Base-by-base conservation (phyloP, 2,329 filamentous ascomycete species). In the Xylariaceae sp. region DNA sequence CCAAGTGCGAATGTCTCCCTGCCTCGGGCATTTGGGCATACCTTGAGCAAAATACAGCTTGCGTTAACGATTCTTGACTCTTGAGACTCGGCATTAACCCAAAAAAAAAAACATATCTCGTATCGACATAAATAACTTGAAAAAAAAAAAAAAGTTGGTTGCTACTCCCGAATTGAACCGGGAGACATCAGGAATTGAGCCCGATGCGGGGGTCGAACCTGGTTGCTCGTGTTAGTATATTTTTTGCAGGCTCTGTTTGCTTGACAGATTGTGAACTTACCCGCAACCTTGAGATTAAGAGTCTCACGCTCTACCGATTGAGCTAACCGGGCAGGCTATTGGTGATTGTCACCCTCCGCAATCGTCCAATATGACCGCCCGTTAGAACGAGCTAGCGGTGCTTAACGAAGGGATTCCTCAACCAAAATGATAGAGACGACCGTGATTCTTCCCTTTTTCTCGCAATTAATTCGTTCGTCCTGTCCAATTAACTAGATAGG, bases 221-320 rank as follows among this genome's bases (percentile, higher is more conserved):
- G 31, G 11, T 40, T 6, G 11, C 5, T 44, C n/a, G 11, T 40
- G 50, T 52, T 32, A 52, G 43, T 40, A 51, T 40, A 8, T 51
- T 19, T 37, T 31, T 29, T 43, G 4, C n/a, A n/a, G 6, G 27
- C 42, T 34, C 5, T 43, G 9, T 42, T 37, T 37, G 35, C 35
- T 37, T 37, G 32, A 34, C 32, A 26, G 45, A 47, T 31, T 19
- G 19, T 6, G 3, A 43, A 35, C 52, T 50, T 31, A 69, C 65
- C 65, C 64, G 65, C 65, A 67, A 63, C 65, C 65, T 67, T 67
- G 65, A 67, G 65, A 80, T 78, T 75, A 76, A 76, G 83, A 85
- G 83, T 84, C 82, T 84, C 77, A 85, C 81, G 81, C 81, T 85
- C 82, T 85, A 85, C 80, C 79, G 79, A 83, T 83, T 83, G 80